Evolutionary conservation across 2,329 filamentous ascomycete species (phyloP).

Genomic region (Fusarium verrucosum): DNA sequence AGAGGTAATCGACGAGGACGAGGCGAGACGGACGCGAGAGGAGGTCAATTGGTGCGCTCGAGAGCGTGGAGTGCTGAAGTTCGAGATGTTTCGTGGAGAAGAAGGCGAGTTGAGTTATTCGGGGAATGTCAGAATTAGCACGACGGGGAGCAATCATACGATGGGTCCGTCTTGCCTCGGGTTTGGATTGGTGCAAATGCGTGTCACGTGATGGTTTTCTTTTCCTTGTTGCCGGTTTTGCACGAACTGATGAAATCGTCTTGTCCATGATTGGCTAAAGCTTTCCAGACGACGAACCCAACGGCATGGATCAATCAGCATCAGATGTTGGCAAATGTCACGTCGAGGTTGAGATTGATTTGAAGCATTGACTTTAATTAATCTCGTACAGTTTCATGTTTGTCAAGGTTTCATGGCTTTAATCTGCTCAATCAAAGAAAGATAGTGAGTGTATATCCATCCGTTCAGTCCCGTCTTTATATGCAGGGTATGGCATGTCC

Average conservation of each 20-base stretch:
- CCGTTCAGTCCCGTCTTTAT: background rate
- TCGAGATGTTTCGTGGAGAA: slow-evolving; percentile 36
- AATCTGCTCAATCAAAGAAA: background rate
- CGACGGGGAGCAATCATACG: slow-evolving; percentile 45
- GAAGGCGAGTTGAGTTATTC: slow-evolving; percentile 43
- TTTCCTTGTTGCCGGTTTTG: slow-evolving; percentile 32
- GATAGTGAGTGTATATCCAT: too few relatives aligned
- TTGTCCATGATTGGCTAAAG: slow-evolving; percentile 18
- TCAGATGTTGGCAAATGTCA: background rate
- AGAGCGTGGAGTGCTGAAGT: slow-evolving; percentile 38
- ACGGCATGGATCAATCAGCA: slow-evolving; percentile 1
- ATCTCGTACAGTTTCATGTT: background rate
- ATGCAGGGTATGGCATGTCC: too few relatives aligned
- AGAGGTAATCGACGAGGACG: slow-evolving; percentile 27
- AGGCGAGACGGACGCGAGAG: slow-evolving; percentile 10
- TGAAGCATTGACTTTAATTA: background rate
- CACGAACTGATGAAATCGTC: slow-evolving; percentile 29
- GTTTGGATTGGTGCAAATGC: slow-evolving; percentile 14
- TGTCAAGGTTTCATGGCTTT: background rate
- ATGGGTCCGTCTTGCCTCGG: slow-evolving; percentile 35
- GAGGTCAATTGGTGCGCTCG: slow-evolving; percentile 50
- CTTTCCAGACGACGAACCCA: slow-evolving; percentile 1
- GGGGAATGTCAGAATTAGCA: slow-evolving; percentile 34
- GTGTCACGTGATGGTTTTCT: slow-evolving; percentile 2
- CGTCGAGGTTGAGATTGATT: background rate